Conservation (phyloP, 1,139 yeast species). For the Magnusiomyces paraingens region DNA sequence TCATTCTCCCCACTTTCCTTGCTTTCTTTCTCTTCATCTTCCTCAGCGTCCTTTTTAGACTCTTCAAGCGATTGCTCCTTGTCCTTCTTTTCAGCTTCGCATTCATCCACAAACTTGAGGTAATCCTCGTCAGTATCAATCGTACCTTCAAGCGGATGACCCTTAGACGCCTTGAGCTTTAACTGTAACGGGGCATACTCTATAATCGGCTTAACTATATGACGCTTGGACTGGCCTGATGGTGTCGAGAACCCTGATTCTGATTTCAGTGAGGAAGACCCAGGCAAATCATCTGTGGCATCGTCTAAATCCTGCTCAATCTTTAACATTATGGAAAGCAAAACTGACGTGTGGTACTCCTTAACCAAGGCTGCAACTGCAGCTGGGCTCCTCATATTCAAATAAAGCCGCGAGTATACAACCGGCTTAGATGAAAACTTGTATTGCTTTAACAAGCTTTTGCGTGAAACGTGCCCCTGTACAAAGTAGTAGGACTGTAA, state of each 20-base stretch:
- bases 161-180: constrained; percentile 1
- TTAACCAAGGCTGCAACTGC: background rate
- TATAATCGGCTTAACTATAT: background rate
- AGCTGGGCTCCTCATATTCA: background rate
- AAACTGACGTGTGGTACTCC: background rate
- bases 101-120: background rate
- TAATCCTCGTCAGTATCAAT: constrained; percentile 3
- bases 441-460: background rate
- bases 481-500: constrained; percentile 4
- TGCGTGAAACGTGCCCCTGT: constrained; percentile 3
- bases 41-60: too few relatives aligned
- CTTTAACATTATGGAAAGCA: background rate
- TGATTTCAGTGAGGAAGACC: background rate
- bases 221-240: too few relatives aligned
- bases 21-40: too few relatives aligned
- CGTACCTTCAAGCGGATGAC: background rate
- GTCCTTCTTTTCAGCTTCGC: background rate
- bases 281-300: background rate
- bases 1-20: too few relatives aligned
- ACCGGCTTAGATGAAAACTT: background rate
- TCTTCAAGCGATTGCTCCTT: background rate
- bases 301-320: constrained; percentile 2
- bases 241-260: too few relatives aligned
- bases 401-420: constrained; percentile 1
- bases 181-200: constrained; percentile 4